Evolutionary conservation across 768 basidiomycete genomes (phyloP).

Genomic region (Strobilomyces dryophilus): DNA sequence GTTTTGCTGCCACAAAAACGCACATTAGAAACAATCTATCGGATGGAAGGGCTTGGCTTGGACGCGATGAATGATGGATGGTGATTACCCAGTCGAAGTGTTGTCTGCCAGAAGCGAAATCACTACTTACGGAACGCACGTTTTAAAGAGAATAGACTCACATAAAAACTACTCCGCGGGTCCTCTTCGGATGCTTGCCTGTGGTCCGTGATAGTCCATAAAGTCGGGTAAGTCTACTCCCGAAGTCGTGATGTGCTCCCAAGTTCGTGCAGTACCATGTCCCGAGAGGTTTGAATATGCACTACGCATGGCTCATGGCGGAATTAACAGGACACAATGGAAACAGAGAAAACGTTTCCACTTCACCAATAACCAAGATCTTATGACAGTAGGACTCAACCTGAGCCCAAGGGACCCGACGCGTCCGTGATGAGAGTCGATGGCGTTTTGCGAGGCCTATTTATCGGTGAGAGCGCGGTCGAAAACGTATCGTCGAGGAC

Average conservation of each 20-base stretch:
- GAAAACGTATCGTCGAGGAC: no score
- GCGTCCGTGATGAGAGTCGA: no score
- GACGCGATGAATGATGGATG: conserved; percentile 7
- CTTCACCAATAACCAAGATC: neutral
- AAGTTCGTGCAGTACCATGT: conserved; percentile 37
- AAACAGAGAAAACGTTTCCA: no score
- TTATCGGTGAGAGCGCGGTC: no score
- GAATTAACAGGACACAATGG: no score
- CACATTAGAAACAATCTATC: conserved; percentile 40
- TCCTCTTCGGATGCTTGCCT: conserved; percentile 36
- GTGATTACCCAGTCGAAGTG: no score
- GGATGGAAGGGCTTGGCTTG: neutral
- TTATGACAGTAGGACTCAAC: neutral
- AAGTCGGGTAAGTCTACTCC: conserved; percentile 21
- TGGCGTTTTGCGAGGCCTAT: no score
- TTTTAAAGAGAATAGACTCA: no score
- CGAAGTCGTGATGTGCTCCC: conserved; percentile 47
- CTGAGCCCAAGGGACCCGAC: neutral
- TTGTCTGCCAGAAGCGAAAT: no score
- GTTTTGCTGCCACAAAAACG: conserved; percentile 1
- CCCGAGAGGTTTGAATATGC: conserved; percentile 36
- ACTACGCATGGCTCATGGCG: no score
- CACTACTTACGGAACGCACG: no score
- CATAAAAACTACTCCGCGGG: conserved; percentile 29
- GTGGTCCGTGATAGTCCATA: neutral